Base-by-base conservation (phyloP, 805 yeast genomes). In the Hanseniaspora guilliermondii region DNA sequence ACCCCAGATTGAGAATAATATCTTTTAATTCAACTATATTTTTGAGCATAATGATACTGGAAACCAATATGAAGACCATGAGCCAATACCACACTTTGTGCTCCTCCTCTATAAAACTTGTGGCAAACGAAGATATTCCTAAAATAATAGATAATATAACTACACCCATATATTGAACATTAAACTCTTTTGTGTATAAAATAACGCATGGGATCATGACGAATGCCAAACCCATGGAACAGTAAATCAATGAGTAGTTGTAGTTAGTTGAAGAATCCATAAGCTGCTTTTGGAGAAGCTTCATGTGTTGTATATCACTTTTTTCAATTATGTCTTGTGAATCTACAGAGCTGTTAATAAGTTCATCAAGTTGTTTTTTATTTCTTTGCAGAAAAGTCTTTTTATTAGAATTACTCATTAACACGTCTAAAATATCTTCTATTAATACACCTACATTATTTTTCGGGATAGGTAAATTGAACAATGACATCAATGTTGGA, bases 1-100 rank as follows among this genome's bases (percentile, higher is more conserved):
- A 22, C 11, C 48, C 48, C 11, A 41, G 3, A 4, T 48, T 30
- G 14, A 24, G n/a, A 6, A 33, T 4, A 6, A 36, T 7, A 9
- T 35, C 25, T 25, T 17, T 37, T 4, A 19, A 4, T 7, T 40
- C 17, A 11, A 48, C 25, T 25, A 6, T 25, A 56, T 8, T 9
- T 58, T 16, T 3, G 64, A 56, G 54, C 59, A 64, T 38, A 9
- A 12, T 48, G 6, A 9, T 25, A 36, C 17, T 42, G 35, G 21
- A 57, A 55, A 3, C 60, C 52, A 36, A 62, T 38, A 66, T 61
- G 16, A 60, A 45, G 1, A 62, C 59, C 5, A 59, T 64, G 22
- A 76, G 69, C 81, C 87, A 85, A 86, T 95, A 93, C 98, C 98
- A 93, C 17, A 89, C 66, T 64, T 89, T 96, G 64, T 93, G 95